Base-by-base conservation (phyloP, 176 grass and related monocot species). In the Aegilops umbellulata region DNA sequence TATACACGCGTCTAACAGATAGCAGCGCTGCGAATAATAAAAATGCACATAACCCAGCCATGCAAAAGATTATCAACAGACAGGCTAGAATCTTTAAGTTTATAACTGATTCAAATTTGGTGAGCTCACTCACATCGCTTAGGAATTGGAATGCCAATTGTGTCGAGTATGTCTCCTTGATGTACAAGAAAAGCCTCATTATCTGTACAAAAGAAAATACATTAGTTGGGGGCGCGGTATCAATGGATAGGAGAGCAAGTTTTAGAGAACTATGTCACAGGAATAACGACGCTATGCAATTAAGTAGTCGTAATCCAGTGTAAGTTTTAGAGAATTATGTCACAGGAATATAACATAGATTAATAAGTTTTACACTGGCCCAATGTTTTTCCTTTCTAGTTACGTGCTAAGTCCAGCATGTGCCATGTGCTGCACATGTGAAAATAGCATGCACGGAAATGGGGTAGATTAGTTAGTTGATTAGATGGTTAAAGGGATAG, bases 111-210 rank as follows among this genome's bases (percentile, higher is more conserved):
- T 58, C 32, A 83, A 86, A 85, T 73, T 64, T 44, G 44, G 63
- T 63, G 79, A 78, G 31, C 81, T 26, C 61, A 85, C 97, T 89
- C 91, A 98, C 97, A 91, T 92, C 92, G 90, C 88, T 91, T 72
- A 98, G 84, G 77, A 95, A 98, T 61, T 94, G 84, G 82, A 95
- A 98, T 63, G 94, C 93, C 90, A 98, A 92, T 26, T 98, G 90
- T 46, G 86, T 68, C 71, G 90, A 89, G 79, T 98, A 91, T 77
- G 84, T 94, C 86, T 98, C 89, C 84, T 95, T 91, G 80, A 98
- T 92, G 84, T 98, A 94, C 69, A 98, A 89, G 90, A 98, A 98
- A 90, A 95, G 84, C 13, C 80, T 87, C 76, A 92, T 91, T 86
- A 95, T 95, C 97, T 98, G 93, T 81, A 89, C 69, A 86, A 27